Base-by-base conservation (phyloP, 345 rosid species). In the Mallotus nudiflorus region DNA sequence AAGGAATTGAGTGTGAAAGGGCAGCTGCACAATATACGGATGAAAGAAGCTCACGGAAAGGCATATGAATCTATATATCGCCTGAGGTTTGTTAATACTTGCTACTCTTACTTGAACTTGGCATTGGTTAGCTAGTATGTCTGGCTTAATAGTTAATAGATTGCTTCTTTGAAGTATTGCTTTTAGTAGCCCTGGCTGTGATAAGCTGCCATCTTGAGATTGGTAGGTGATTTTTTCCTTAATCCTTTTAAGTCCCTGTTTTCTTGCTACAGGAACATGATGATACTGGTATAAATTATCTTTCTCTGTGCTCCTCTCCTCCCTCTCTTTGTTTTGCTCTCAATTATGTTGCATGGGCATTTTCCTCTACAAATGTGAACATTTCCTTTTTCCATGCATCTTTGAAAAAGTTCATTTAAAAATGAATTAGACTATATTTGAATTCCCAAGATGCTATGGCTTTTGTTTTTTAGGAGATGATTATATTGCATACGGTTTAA, bases 41-140 rank as follows among this genome's bases (percentile, higher is more conserved):
- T 95, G 98, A 95, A 92, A 79, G 96, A 88, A 77, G 94, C 97
- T 60, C 98, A 92, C 83, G 98, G 90, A 46, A 95, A 89, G 82
- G 99, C 98, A 29, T 97, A 92, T 71, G 98, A 95, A 60, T 88
- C 98, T 64, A 92, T 92, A 70, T 95, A 86, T 76, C 97, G 90
- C 67, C 91, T 85, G 74, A 92, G 99, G 97, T 95, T 84, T 77
- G 92, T 80, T 53, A 54, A 68, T 45, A 73, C 37, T 74, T 72
- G 35, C 58, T 50, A 50, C 63, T 52, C 62, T 62, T 25, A 2
- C 22, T 62, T 55, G 39, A 44, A 67, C 66, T 62, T 46, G 16
- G 50, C 40, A 56, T 24, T n/a, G 71, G 44, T 49, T 3, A 49
- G 42, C 50, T 57, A 18, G 27, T 22, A 19, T 28, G 24, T 27